A percentile compares a stretch with the other conserved stretches of the same genome.
Conservation (phyloP, 73 alveolate genomes). For the Durusdinium trenchii region DNA sequence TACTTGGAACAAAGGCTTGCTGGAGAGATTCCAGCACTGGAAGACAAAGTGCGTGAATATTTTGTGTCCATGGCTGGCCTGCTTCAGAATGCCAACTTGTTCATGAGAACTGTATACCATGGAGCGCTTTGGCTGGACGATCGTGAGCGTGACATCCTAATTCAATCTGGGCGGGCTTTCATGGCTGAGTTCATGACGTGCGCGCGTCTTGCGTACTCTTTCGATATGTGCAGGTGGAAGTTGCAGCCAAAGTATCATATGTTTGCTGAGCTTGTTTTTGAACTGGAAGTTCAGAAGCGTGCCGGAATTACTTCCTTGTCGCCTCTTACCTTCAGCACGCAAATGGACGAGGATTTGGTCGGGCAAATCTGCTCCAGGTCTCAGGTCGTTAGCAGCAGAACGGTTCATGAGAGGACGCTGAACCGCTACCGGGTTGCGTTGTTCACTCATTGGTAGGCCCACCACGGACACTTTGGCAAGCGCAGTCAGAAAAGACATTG, state of each 20-base stretch:
- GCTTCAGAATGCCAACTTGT: background rate
- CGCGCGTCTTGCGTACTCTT: background rate
- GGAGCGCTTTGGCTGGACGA: background rate
- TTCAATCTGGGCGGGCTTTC: background rate
- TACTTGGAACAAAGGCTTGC: background rate
- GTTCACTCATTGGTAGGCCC: background rate
- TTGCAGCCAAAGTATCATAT: slow-evolving; percentile 11
- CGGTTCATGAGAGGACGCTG: background rate
- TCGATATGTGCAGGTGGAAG: background rate
- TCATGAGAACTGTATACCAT: slow-evolving; percentile 19
- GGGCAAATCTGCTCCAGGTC: background rate
- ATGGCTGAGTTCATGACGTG: background rate
- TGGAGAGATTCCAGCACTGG: background rate
- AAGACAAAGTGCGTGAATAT: background rate
- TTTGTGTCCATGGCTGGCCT: background rate
- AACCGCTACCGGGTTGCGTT: background rate
- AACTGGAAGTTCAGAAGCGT: background rate
- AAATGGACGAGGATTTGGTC: slow-evolving; percentile 27
- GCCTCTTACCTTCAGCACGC: background rate
- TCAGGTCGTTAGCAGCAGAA: background rate
- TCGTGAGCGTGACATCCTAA: background rate
- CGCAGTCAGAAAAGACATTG: no score
- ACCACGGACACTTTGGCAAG: background rate
- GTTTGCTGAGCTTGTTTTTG: background rate
- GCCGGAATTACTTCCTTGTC: background rate